Evolutionary conservation across 306 rosid genomes (phyloP), one percentile per base, ranked within the genome.

Genomic region (Sicyos baderoa): DNA sequence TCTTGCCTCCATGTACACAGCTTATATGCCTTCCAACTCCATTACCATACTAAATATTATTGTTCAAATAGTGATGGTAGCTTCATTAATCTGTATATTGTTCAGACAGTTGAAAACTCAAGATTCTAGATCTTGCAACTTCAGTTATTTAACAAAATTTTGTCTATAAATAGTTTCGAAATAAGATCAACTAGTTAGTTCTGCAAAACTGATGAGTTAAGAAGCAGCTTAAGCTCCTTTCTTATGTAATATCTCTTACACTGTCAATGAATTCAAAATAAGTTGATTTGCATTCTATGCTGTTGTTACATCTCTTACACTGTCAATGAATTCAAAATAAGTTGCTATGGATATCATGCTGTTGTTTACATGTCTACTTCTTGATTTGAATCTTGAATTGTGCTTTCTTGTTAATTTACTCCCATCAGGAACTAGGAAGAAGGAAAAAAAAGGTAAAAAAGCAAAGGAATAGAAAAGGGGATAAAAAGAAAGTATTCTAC

Each of bases 1-100:
- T 70, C 74, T 51, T 70, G 62, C 62, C 74, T 70, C 62, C 72
- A 48, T 48, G 23, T 23, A 67, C 45, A 67, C 57, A 67, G 56
- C 54, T 67, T 67, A 21, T 70, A 32, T 54, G 61, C 62, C 27
- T 52, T 50, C 61, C 49, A n/a, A n/a, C 61, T 32, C 22, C 60
- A 50, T 51, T 29, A 18, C 45, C 60, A n/a, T 51, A 17, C 51
- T 69, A 8, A 19, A 10, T 51, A 22, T 48, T 48, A 21, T 67
- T 67, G 7, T 47, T 42, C 37, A 66, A 50, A n/a, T 12, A 66
- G 71, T 32, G 44, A 29, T 29, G 71, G 21, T 45, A 45, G 71
- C 42, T 66, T 66, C 71, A 47, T 45, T 66, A 13, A 47, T 66
- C 55, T 66, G 71, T 66, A 66, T 66, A 66, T 47, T 40, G 0